Evolutionary conservation across 768 basidiomycete genomes (phyloP).

Genomic region (Xanthoconium purpureum): DNA sequence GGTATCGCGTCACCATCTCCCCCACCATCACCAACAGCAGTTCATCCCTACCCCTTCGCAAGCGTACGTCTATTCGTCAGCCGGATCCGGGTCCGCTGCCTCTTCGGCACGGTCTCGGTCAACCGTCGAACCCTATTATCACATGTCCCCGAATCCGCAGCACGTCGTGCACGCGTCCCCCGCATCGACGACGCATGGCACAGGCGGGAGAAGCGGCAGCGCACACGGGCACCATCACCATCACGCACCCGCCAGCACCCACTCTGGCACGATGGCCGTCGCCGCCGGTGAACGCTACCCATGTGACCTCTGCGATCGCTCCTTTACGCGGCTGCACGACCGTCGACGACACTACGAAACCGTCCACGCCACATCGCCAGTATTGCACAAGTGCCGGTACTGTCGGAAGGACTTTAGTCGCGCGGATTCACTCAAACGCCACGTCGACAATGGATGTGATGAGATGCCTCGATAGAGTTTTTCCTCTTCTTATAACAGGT

Average conservation of each 20-base stretch:
- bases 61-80: constrained; percentile 33
- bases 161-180: constrained; percentile 22
- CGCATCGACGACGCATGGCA: constrained; percentile 14
- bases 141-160: constrained; percentile 39
- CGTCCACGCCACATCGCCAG: constrained; percentile 62
- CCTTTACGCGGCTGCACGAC: constrained; percentile 79
- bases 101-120: constrained; percentile 26
- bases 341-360: constrained; percentile 80
- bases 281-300: constrained; percentile 56
- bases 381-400: constrained; percentile 65
- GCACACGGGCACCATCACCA: constrained; percentile 10
- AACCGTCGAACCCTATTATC: constrained; percentile 39
- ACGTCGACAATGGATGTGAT: constrained; percentile 78
- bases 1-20: constrained; percentile 15
- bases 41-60: constrained; percentile 54
- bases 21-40: constrained; percentile 25
- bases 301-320: constrained; percentile 74
- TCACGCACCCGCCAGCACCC: constrained; percentile 4
- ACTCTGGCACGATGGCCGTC: constrained; percentile 13
- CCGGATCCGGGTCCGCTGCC: constrained; percentile 25
- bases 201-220: constrained; percentile 12
- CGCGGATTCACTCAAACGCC: constrained; percentile 76
- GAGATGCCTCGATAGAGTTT: constrained; percentile 46
- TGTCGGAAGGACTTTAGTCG: constrained; percentile 81
- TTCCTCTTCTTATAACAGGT: background rate